phyloP scores from a whole-genome alignment of 2,329 filamentous ascomycete species.

The Alternaria dauci region DNA sequence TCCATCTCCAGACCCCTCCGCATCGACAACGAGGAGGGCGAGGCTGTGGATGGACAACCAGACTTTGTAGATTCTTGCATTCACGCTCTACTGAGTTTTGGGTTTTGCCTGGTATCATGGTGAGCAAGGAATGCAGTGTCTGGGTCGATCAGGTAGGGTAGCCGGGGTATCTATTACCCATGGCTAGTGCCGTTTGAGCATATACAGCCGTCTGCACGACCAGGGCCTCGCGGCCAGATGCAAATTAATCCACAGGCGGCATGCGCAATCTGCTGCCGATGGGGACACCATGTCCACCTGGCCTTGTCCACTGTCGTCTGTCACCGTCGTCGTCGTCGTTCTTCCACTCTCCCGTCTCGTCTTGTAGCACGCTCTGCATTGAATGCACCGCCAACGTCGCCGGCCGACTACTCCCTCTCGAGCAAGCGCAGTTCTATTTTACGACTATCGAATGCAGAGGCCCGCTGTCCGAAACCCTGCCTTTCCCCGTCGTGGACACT shows the following conservation, averaged over 20 bases:
- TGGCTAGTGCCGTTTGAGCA: slow-evolving; percentile 31
- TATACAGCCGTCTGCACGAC: slow-evolving; percentile 30
- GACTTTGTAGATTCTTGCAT: neutral
- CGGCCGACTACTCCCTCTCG: slow-evolving; percentile 4
- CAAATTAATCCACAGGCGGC: slow-evolving; percentile 27
- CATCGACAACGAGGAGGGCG: neutral
- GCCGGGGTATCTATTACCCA: slow-evolving; percentile 13
- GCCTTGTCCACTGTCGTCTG: neutral
- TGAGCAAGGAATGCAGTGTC: neutral
- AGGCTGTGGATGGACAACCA: neutral
- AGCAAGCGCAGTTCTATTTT: slow-evolving; percentile 32
- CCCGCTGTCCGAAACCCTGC: slow-evolving; percentile 21
- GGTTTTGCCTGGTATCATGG: neutral
- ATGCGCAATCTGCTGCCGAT: slow-evolving; percentile 12
- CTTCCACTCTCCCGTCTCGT: slow-evolving; percentile 3
- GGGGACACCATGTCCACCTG: neutral
- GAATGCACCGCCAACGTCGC: slow-evolving; percentile 2
- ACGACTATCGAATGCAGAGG: slow-evolving; percentile 33
- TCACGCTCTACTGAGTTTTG: neutral
- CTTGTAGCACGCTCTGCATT: neutral
- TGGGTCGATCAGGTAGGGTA: neutral
- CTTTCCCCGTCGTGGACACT: slow-evolving; percentile 23
- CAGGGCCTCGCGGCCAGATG: slow-evolving; percentile 19
- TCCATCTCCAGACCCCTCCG: neutral
- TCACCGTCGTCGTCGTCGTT: neutral